Conservation (phyloP, 805 yeast genomes). For the Kodamaea fukazawae region DNA sequence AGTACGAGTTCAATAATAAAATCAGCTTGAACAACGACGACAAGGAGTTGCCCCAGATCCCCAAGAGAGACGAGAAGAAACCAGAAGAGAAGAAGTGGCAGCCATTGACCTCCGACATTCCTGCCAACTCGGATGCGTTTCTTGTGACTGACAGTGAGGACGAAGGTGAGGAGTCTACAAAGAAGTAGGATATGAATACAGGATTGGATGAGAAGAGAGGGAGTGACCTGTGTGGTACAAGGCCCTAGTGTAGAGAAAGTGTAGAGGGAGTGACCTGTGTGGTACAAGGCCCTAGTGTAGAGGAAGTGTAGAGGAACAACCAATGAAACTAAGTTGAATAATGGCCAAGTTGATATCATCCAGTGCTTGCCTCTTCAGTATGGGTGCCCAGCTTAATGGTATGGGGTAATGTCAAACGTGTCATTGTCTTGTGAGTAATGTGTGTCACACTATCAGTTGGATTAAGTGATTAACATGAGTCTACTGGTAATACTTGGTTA, state of each 20-base stretch:
- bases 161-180: slow-evolving; percentile 21
- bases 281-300: too few relatives aligned
- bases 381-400: too few relatives aligned
- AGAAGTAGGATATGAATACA: background rate
- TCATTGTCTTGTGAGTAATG: too few relatives aligned
- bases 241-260: background rate
- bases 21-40: slow-evolving; percentile 38
- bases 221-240: background rate
- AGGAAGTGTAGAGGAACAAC: too few relatives aligned
- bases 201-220: background rate
- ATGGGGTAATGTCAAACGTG: too few relatives aligned
- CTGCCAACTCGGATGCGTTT: slow-evolving; percentile 43
- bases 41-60: slow-evolving; percentile 25
- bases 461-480: background rate
- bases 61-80: slow-evolving; percentile 11
- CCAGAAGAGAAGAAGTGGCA: slow-evolving; percentile 31
- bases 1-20: slow-evolving; percentile 45
- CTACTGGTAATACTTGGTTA: background rate
- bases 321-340: too few relatives aligned
- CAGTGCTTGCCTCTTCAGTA: too few relatives aligned
- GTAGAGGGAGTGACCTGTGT: too few relatives aligned
- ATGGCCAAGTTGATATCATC: too few relatives aligned
- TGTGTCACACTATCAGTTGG: too few relatives aligned
- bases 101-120: slow-evolving; percentile 36
- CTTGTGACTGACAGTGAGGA: slow-evolving; percentile 45